phyloP scores from a whole-genome alignment of 306 rosid species.

The Inga oerstediana region DNA sequence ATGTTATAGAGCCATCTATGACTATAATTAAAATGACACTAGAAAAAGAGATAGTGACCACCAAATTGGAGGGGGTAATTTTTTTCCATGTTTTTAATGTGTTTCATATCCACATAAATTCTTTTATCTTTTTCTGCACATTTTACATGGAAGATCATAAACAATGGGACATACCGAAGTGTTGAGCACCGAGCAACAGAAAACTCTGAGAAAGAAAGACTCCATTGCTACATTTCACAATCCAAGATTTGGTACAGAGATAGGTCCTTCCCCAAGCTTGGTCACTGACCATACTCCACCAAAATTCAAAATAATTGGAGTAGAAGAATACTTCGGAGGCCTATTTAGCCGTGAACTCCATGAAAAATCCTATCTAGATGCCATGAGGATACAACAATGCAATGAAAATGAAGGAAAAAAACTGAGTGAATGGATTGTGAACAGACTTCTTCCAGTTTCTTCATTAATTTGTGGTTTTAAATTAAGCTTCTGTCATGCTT shows the following conservation, averaged over 20 bases:
- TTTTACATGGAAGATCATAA: conserved; percentile 34
- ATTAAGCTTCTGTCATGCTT: background rate
- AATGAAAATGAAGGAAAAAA: background rate
- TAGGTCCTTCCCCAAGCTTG: conserved; percentile 51
- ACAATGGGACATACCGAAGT: conserved; percentile 44
- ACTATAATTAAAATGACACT: background rate
- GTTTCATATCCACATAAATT: background rate
- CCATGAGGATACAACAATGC: conserved; percentile 26
- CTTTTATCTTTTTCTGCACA: background rate
- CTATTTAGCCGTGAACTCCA: conserved; percentile 44
- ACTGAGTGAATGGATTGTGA: background rate
- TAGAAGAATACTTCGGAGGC: conserved; percentile 28
- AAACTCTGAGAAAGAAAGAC: conserved; percentile 37
- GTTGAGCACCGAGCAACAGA: conserved; percentile 45
- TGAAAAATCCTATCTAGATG: conserved; percentile 41
- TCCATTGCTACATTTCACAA: conserved; percentile 48
- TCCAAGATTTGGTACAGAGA: conserved; percentile 28
- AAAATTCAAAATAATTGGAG: conserved; percentile 31
- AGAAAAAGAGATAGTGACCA: background rate
- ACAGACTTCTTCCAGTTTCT: background rate
- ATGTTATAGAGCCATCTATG: background rate
- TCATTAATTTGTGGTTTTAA: background rate
- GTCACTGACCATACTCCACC: conserved; percentile 39
- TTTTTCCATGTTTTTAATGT: background rate
- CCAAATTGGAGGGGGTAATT: background rate